Conservation (phyloP, 1,284 basidiomycete species). For the Cryptococcus hybrid region DNA sequence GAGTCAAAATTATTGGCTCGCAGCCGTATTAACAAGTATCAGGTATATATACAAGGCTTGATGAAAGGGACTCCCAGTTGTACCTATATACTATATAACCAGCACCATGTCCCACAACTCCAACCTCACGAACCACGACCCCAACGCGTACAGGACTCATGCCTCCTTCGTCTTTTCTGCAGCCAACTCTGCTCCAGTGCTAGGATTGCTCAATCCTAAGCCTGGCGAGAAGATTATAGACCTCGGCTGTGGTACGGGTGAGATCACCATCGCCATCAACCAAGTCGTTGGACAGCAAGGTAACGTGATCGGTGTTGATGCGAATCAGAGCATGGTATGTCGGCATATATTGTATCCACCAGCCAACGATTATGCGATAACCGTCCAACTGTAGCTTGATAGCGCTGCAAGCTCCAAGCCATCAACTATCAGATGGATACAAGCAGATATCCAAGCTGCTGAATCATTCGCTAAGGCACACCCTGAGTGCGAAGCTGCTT, state of each 20-base stretch:
- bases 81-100: no score
- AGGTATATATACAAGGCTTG: no score
- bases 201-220: conserved; percentile 61
- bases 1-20: no score
- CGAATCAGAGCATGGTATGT: conserved; percentile 68
- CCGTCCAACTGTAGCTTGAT: conserved; percentile 53
- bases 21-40: no score
- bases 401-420: conserved; percentile 61
- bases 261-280: conserved; percentile 63
- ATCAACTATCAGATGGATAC: conserved; percentile 52
- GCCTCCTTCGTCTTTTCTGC: conserved; percentile 68
- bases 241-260: conserved; percentile 78
- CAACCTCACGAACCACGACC: conserved; percentile 36
- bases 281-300: conserved; percentile 59
- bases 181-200: conserved; percentile 61
- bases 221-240: conserved; percentile 71
- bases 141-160: conserved; percentile 44
- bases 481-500: conserved; percentile 27
- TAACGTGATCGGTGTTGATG: conserved; percentile 65
- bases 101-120: conserved; percentile 35
- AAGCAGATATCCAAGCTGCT: conserved; percentile 37
- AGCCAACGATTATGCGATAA: not conserved
- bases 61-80: no score
- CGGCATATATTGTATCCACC: not conserved
- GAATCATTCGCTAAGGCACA: conserved; percentile 11